Evolutionary conservation across 2,329 filamentous ascomycete genomes (phyloP).

Genomic region (Trichoderma atroviride): DNA sequence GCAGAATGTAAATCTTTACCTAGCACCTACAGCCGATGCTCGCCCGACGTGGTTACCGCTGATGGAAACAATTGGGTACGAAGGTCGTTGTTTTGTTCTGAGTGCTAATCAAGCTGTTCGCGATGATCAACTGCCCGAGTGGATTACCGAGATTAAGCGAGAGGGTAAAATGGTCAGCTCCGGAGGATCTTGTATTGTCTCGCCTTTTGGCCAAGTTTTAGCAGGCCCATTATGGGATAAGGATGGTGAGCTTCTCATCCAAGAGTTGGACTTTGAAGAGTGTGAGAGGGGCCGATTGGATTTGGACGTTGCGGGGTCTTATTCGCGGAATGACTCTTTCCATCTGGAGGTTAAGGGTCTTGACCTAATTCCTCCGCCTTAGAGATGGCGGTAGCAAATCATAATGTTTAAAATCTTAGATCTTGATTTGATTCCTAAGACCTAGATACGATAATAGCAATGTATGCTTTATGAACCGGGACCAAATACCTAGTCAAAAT

Average conservation of each 20-base stretch:
- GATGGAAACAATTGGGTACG: constrained; percentile 17
- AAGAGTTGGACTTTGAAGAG: constrained; percentile 10
- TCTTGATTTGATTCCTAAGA: constrained; percentile 6
- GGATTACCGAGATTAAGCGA: constrained; percentile 7
- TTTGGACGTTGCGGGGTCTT: constrained; percentile 20
- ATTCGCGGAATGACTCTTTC: constrained; percentile 20
- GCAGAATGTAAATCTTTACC: constrained; percentile 8
- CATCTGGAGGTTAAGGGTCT: constrained; percentile 5
- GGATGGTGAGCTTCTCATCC: constrained; percentile 8
- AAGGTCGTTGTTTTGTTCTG: constrained; percentile 5
- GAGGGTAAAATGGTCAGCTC: constrained; percentile 6
- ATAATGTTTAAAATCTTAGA: neutral
- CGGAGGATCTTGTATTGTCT: constrained; percentile 12
- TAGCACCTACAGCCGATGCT: constrained; percentile 9
- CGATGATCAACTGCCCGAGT: constrained; percentile 1
- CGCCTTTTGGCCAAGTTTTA: constrained; percentile 12
- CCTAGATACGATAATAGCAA: neutral
- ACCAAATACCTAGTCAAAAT: neutral
- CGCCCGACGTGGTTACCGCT: constrained; percentile 1
- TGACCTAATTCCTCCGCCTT: constrained; percentile 15
- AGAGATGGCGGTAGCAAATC: neutral
- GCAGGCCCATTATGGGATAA: neutral
- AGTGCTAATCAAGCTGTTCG: constrained; percentile 13
- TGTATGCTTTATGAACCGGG: neutral
- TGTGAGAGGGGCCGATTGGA: constrained; percentile 12